Percentiles rank a stretch among this genome's conserved stretches.
Conservation (phyloP, 176 grass and related monocot genomes). For the Dactylis glomerata region DNA sequence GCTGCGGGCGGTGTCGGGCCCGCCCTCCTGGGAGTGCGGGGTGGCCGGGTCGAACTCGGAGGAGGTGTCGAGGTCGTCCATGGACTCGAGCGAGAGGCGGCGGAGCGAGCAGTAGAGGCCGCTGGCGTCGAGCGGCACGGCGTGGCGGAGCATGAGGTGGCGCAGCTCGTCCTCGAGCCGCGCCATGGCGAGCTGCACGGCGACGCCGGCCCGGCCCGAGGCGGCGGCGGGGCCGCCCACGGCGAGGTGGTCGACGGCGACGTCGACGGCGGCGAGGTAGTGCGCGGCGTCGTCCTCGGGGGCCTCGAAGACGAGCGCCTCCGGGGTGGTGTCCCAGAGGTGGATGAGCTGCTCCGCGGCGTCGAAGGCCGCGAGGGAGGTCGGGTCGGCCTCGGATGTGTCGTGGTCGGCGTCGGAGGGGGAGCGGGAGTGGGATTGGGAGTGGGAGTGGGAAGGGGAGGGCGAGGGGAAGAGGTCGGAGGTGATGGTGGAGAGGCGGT, state of each 20-base stretch:
- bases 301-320: conserved; percentile 76
- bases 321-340: conserved; percentile 62
- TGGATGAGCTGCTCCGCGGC: conserved; percentile 69
- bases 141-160: conserved; percentile 72
- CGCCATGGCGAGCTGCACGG: conserved; percentile 81
- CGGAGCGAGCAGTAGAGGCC: conserved; percentile 79
- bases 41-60: conserved; percentile 64
- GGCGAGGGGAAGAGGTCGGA: conserved; percentile 49
- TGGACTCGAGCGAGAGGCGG: conserved; percentile 80
- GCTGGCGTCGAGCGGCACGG: conserved; percentile 67
- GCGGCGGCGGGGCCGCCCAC: neutral
- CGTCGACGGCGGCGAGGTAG: conserved; percentile 61
- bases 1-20: conserved; percentile 44
- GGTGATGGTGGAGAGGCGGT: conserved; percentile 78
- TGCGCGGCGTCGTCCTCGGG: conserved; percentile 41
- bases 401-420: neutral
- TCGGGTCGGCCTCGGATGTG: conserved; percentile 10
- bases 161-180: conserved; percentile 90
- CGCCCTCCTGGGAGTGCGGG: conserved; percentile 52
- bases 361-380: conserved; percentile 31
- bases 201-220: conserved; percentile 35
- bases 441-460: neutral
- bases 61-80: conserved; percentile 80
- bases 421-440: neutral
- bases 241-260: conserved; percentile 31